Evolutionary conservation across 2,329 filamentous ascomycete genomes (phyloP).

Genomic region (Remersonia thermophila): DNA sequence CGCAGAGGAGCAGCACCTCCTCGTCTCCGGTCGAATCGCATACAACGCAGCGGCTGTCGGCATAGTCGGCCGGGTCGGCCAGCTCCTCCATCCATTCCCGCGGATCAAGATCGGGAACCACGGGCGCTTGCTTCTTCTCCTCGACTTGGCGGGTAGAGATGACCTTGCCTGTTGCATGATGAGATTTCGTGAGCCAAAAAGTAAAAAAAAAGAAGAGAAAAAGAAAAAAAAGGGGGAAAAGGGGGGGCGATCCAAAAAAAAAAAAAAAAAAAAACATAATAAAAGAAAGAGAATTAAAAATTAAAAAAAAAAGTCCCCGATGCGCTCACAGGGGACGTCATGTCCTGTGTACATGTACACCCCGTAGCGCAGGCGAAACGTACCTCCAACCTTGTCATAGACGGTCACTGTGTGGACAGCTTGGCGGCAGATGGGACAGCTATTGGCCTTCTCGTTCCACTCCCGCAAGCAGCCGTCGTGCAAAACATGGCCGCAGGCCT

Average conservation of each 20-base stretch:
- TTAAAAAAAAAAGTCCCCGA: no score
- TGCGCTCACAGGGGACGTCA: no score
- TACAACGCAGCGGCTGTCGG: conserved; percentile 62
- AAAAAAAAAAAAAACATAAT: no score
- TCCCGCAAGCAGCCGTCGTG: conserved; percentile 87
- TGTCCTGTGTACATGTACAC: no score
- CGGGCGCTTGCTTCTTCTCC: conserved; percentile 79
- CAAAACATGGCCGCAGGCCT: conserved; percentile 79
- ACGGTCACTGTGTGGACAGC: conserved; percentile 85
- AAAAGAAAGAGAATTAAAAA: no score
- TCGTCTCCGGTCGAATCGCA: conserved; percentile 74
- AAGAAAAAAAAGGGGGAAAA: no score
- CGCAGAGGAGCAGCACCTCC: conserved; percentile 77
- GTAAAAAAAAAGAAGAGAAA: conserved; percentile 14
- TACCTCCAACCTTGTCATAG: conserved; percentile 68
- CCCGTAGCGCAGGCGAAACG: conserved; percentile 22
- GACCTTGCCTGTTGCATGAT: conserved; percentile 35
- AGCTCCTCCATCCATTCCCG: conserved; percentile 61
- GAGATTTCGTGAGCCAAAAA: no score
- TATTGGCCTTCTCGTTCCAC: conserved; percentile 95
- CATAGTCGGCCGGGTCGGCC: conserved; percentile 56
- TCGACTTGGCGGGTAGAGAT: conserved; percentile 53
- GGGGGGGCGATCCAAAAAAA: no score
- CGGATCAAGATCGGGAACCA: conserved; percentile 69
- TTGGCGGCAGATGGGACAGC: conserved; percentile 91